These are phyloP conservation scores for Monascus purpureus DNA, from an alignment of 495 filamentous ascomycete species.

Conservation along the genomic window DNA sequence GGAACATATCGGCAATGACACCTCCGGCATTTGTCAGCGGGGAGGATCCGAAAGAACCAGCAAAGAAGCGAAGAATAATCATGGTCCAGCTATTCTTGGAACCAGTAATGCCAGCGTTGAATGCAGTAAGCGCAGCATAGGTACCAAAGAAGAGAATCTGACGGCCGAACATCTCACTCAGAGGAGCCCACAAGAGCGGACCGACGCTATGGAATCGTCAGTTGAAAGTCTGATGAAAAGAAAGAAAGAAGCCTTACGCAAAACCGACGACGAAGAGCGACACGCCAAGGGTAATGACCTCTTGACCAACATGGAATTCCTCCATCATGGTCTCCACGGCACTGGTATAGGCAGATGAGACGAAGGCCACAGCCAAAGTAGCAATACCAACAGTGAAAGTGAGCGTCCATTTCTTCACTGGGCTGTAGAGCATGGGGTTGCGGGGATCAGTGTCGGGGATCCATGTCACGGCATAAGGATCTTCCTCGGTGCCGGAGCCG, in stretches of 20 bases:
- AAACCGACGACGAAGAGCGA: conserved; percentile 68
- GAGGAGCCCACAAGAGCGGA: conserved; percentile 51
- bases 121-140: conserved; percentile 48
- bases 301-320: conserved; percentile 44
- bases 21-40: conserved; percentile 61
- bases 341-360: conserved; percentile 63
- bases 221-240: background rate
- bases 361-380: conserved; percentile 61
- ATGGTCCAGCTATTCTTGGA: conserved; percentile 50
- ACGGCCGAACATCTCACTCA: conserved; percentile 60
- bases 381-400: conserved; percentile 50
- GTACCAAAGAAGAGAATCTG: conserved; percentile 54
- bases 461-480: conserved; percentile 64
- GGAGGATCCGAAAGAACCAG: conserved; percentile 63
- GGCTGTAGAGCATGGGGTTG: conserved; percentile 55
- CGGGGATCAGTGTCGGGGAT: conserved; percentile 50
- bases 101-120: conserved; percentile 52
- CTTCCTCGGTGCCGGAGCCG: conserved; percentile 57
- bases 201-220: conserved; percentile 13
- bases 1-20: conserved; percentile 65
- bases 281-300: conserved; percentile 51
- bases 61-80: conserved; percentile 64
- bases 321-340: conserved; percentile 47
- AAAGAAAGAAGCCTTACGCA: conserved; percentile 21
- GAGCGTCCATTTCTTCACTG: conserved; percentile 54